Conservation (phyloP, 768 basidiomycete species). For the Lactarius tabidus region DNA sequence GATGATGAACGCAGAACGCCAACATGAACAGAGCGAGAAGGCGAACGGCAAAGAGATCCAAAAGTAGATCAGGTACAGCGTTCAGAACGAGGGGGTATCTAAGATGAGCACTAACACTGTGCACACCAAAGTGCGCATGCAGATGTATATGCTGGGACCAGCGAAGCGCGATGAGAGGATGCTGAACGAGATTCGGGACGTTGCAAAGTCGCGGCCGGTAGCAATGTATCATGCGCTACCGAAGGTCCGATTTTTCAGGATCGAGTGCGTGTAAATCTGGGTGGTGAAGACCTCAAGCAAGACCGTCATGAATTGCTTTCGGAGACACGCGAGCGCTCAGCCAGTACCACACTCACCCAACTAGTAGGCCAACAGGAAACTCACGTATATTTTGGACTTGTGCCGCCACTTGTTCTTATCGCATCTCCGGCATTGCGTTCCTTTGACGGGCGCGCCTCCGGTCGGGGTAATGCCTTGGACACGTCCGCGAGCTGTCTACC, state of each 20-base stretch:
- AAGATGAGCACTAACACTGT: constrained; percentile 90
- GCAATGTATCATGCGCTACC: constrained; percentile 99
- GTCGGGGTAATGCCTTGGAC: constrained; percentile 14
- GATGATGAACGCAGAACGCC: too few relatives aligned
- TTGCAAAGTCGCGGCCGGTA: constrained; percentile 98
- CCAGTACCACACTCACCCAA: constrained; percentile 78
- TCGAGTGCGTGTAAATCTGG: constrained; percentile 97
- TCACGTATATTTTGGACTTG: constrained; percentile 72
- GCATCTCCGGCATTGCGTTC: constrained; percentile 46
- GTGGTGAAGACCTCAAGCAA: constrained; percentile 99
- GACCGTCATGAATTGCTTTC: constrained; percentile 90
- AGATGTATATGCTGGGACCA: constrained; percentile 96
- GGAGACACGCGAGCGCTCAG: constrained; percentile 85
- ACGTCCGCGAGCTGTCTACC: constrained; percentile 10
- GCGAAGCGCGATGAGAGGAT: constrained; percentile 98
- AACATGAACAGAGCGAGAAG: constrained; percentile 95
- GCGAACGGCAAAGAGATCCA: constrained; percentile 94
- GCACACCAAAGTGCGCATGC: constrained; percentile 90
- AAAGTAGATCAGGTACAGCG: constrained; percentile 93
- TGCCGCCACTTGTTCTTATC: constrained; percentile 41
- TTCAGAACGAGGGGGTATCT: constrained; percentile 89
- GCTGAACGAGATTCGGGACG: constrained; percentile 89
- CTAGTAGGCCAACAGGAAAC: constrained; percentile 28
- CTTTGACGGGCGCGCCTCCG: constrained; percentile 32
- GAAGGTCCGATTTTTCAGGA: constrained; percentile 93